Conservation (phyloP, 2,329 filamentous ascomycete genomes). For the Tolypocladium guangdongense region DNA sequence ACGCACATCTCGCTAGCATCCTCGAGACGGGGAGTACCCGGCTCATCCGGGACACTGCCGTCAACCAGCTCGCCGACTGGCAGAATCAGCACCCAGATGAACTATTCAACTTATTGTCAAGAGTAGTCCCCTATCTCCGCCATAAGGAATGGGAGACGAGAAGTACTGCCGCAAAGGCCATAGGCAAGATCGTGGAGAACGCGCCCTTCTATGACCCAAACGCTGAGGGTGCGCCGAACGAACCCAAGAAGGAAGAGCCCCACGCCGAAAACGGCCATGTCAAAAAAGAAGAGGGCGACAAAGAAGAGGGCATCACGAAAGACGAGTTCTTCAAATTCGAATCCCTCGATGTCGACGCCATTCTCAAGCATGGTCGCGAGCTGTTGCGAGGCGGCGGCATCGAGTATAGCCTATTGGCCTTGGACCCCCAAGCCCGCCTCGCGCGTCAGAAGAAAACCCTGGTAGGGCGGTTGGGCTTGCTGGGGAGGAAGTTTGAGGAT, state of each 20-base stretch:
- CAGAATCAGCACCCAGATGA: constrained; percentile 98
- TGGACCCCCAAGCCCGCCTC: constrained; percentile 73
- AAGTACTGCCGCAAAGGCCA: constrained; percentile 83
- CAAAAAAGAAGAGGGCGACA: constrained; percentile 53
- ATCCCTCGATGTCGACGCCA: constrained; percentile 63
- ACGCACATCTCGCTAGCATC: constrained; percentile 43
- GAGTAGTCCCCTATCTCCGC: constrained; percentile 89
- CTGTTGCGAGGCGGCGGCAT: constrained; percentile 77
- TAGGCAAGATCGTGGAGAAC: constrained; percentile 88
- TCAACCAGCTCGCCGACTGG: constrained; percentile 92
- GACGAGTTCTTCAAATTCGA: constrained; percentile 62
- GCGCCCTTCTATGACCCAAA: constrained; percentile 85
- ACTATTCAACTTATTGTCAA: constrained; percentile 84
- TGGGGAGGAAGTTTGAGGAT: constrained; percentile 76
- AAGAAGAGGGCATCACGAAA: constrained; percentile 27
- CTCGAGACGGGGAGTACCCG: constrained; percentile 95
- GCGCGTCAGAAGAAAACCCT: constrained; percentile 86
- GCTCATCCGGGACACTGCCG: constrained; percentile 91
- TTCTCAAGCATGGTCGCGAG: constrained; percentile 75
- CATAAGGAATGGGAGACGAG: constrained; percentile 97
- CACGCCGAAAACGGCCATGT: constrained; percentile 27
- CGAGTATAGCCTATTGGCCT: constrained; percentile 70
- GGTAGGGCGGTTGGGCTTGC: constrained; percentile 67
- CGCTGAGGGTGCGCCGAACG: constrained; percentile 47
- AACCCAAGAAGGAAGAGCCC: constrained; percentile 28